Evolutionary conservation across 305 asterid genomes (phyloP).

Genomic region (Fraxinus greggii): DNA sequence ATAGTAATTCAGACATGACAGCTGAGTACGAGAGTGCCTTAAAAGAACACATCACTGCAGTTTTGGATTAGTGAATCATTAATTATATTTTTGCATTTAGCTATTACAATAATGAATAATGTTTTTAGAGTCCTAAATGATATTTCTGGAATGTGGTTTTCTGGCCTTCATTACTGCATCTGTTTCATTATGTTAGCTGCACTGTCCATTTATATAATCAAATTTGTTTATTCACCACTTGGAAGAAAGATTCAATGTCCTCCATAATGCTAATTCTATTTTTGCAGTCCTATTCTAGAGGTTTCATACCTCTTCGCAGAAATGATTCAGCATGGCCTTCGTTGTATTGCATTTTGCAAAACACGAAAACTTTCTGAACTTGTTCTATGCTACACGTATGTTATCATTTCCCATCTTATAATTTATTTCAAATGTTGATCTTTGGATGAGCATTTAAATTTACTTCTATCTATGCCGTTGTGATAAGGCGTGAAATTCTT

Average conservation of each 20-base stretch:
- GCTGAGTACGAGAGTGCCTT: background rate
- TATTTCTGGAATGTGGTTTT: slow-evolving; percentile 5
- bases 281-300: slow-evolving; percentile 91
- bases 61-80: background rate
- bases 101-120: background rate
- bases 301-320: slow-evolving; percentile 82
- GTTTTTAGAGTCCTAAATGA: background rate
- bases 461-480: slow-evolving; percentile 30
- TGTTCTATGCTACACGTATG: slow-evolving; percentile 89
- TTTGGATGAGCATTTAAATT: slow-evolving; percentile 18
- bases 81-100: background rate
- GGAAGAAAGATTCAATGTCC: slow-evolving; percentile 15
- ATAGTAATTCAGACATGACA: background rate
- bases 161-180: slow-evolving; percentile 1
- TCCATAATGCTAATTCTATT: slow-evolving; percentile 17
- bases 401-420: slow-evolving; percentile 23
- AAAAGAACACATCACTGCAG: background rate
- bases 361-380: slow-evolving; percentile 96
- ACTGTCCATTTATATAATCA: slow-evolving; percentile 13
- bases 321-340: slow-evolving; percentile 93
- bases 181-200: slow-evolving; percentile 17
- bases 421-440: slow-evolving; percentile 14
- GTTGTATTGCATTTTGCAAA: slow-evolving; percentile 95
- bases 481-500: slow-evolving; percentile 80
- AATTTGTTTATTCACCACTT: slow-evolving; percentile 18